Base-by-base conservation (phyloP, 2,329 filamentous ascomycete species). In the Colletotrichum magnum region DNA sequence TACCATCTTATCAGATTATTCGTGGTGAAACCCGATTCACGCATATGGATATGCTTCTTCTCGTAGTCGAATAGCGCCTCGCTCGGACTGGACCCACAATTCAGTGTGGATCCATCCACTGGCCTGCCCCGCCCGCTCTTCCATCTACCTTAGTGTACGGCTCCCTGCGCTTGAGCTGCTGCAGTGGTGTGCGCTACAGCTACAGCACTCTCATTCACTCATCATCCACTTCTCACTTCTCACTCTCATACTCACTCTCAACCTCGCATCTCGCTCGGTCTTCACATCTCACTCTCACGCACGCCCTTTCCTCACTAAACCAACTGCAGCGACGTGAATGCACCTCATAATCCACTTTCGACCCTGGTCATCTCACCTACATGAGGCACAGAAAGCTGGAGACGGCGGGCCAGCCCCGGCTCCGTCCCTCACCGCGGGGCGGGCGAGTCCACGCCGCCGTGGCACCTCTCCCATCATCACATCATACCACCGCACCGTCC, bases 321-420 rank as follows among this genome's bases (percentile, higher is more conserved):
- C 54, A 47, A 48, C 32, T 65, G 61, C 48, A 68, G 66, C 18
- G 59, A 53, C 12, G 9, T 10, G 63, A 58, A 18, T 58, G 62
- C 50, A 51, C 56, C 57, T 58, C 63, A 67, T 53, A 43, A 67
- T 51, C 45, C 63, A 64, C 60, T 32, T n/a, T 32, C n/a, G 21
- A 56, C 60, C 50, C 61, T 60, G 18, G 32, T 26, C 50, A 60
- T 69, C 67, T 67, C 51, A 69, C 67, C 51, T 36, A 58, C 67
- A 69, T 67, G 57, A 60, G 51, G 32, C 32, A 36, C 18, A 36
- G 51, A 56, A 51, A 58, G 50, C 26, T 51, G 56, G 32, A 56
- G 54, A 69, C 50, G 16, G 24, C 48, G 21, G 32, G 47, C n/a
- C 32, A 13, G 48, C 24, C 39, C 50, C n/a, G 9, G n/a, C 54